Percentiles rank a stretch among this genome's conserved stretches.
phyloP scores from a whole-genome alignment of 495 filamentous ascomycete species.

The Filosporella fistucella region DNA sequence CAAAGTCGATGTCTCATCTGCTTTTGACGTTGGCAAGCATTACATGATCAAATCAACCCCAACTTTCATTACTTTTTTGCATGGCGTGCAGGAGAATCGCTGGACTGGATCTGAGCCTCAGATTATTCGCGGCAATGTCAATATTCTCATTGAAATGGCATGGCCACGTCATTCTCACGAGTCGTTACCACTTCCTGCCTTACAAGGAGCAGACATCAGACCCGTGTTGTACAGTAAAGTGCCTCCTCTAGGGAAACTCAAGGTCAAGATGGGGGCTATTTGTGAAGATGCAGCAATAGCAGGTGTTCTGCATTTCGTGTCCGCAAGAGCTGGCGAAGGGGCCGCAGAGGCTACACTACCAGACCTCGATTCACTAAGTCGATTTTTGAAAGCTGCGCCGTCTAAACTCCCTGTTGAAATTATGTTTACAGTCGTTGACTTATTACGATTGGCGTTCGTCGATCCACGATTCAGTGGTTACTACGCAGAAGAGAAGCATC shows the following conservation, averaged over 20 bases:
- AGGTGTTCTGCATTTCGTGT: slow-evolving; percentile 61
- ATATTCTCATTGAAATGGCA: slow-evolving; percentile 70
- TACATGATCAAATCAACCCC: slow-evolving; percentile 76
- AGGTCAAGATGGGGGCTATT: slow-evolving; percentile 62
- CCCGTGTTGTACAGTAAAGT: slow-evolving; percentile 72
- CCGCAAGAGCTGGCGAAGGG: slow-evolving; percentile 44
- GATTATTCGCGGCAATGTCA: slow-evolving; percentile 66
- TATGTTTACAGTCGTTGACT: slow-evolving; percentile 76
- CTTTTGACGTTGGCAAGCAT: slow-evolving; percentile 57
- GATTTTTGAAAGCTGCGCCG: slow-evolving; percentile 45
- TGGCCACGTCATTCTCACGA: slow-evolving; percentile 74
- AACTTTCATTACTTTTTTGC: slow-evolving; percentile 86
- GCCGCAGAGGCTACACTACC: slow-evolving; percentile 58
- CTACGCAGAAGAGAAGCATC: slow-evolving; percentile 70
- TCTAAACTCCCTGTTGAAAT: slow-evolving; percentile 47
- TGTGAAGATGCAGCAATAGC: slow-evolving; percentile 46
- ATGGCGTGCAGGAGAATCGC: slow-evolving; percentile 67
- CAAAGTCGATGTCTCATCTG: slow-evolving; percentile 73
- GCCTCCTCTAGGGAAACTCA: slow-evolving; percentile 79
- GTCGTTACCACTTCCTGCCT: slow-evolving; percentile 60
- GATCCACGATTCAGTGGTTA: slow-evolving; percentile 84
- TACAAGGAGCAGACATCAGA: slow-evolving; percentile 57
- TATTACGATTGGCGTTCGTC: slow-evolving; percentile 70
- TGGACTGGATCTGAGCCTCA: slow-evolving; percentile 75
- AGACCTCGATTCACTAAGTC: slow-evolving; percentile 48